Evolutionary conservation across 352 stramenopile species (phyloP).

Genomic region (Globisporangium uncinulatum): DNA sequence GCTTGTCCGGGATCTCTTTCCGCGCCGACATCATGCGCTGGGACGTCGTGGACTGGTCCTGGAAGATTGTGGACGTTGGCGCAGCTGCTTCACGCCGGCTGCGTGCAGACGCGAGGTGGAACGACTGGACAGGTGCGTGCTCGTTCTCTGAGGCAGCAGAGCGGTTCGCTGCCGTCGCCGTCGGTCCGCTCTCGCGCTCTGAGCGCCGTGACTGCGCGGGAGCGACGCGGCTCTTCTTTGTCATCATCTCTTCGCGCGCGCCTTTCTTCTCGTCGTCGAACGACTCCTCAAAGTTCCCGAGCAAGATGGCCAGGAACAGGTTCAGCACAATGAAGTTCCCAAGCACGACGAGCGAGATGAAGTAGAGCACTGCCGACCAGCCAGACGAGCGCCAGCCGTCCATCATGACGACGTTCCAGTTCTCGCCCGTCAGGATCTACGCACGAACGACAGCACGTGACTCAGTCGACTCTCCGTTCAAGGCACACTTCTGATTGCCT

Average conservation of each 20-base stretch:
- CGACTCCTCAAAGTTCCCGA: constrained; percentile 83
- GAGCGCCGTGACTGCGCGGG: constrained; percentile 15
- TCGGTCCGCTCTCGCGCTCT: constrained; percentile 1
- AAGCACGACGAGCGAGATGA: constrained; percentile 78
- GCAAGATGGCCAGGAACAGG: constrained; percentile 90
- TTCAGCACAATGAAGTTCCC: constrained; percentile 91
- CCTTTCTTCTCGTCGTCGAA: constrained; percentile 45
- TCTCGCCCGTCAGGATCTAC: constrained; percentile 89
- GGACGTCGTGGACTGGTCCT: constrained; percentile 15
- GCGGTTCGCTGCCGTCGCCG: background rate
- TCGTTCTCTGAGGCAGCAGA: constrained; percentile 4
- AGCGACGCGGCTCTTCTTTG: constrained; percentile 21
- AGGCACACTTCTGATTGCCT: too few relatives aligned
- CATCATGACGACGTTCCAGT: constrained; percentile 91
- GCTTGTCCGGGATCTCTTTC: constrained; percentile 10
- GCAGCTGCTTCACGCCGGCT: constrained; percentile 19
- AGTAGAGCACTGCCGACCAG: constrained; percentile 65
- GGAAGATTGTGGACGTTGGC: constrained; percentile 24
- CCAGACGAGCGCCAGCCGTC: constrained; percentile 72
- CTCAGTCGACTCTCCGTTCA: background rate
- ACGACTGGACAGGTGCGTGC: background rate
- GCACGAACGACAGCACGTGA: constrained; percentile 10
- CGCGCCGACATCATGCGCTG: background rate
- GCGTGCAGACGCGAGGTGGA: constrained; percentile 4
- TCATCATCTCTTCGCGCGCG: constrained; percentile 34